Evolutionary conservation across 2,329 filamentous ascomycete genomes (phyloP), one percentile per base, ranked within the genome.

Genomic region (Epicoccum sorghinum): DNA sequence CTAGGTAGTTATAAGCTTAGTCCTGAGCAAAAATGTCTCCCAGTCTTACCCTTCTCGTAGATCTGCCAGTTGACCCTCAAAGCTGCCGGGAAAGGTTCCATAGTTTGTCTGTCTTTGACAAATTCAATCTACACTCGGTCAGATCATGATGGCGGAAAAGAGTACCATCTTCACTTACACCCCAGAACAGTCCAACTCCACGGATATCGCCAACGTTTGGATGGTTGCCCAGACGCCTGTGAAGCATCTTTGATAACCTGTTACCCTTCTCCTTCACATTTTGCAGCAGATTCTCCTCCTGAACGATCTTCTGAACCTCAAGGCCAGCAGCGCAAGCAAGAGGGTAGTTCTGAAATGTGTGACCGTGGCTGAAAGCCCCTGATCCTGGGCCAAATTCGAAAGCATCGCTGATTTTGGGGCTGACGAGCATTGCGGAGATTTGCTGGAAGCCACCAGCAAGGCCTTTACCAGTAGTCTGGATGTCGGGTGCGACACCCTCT

Each of bases 381-480:
- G 64, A 79, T 52, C 75, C 74, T 1, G 55, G 49, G 5, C 58
- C 58, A 71, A 72, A 35, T 55, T 76, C 37, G 10, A 86, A 70
- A 1, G 75, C 73, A 18, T 83, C 71, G 14, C 83, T 75, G 3
- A 89, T 77, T n/a, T 73, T 77, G 1, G 75, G 65, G 18, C 79
- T 79, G 1, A 85, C 77, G 1, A 90, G 75, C 22, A 89, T 76
- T 0, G 79, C 87, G 0, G 87, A 84, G 7, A 89, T 78, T 0
- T 86, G 81, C 36, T 80, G 79, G 57, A 85, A 89, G 0, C 88
- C 88, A 14, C 82, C 87, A 0, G 83, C 86, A 0, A 90, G 77
- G 0, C 84, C 85, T 68, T 91, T 90, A 0, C 85, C 88, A 8
- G 89, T 75, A 0, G 86, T 85, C 68, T 88, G 82, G 4, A 91